Percentiles rank a stretch among this genome's conserved stretches.
phyloP scores from a whole-genome alignment of 129 eudicot species.

The Helianthus annuus region DNA sequence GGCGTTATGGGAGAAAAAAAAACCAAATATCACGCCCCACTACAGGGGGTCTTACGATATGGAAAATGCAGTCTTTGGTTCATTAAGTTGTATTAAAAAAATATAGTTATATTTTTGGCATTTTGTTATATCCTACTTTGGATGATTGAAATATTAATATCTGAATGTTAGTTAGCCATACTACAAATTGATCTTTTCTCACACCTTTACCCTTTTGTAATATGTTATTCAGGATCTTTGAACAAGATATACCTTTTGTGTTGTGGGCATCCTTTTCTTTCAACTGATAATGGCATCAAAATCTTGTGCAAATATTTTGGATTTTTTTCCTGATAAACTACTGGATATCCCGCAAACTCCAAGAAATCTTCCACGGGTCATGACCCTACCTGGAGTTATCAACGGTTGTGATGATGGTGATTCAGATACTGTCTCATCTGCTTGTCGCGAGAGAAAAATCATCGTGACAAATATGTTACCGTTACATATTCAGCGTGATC shows the following conservation, averaged over 20 bases:
- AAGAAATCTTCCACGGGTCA: slow-evolving; percentile 74
- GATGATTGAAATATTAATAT: not conserved
- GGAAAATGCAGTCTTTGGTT: not conserved
- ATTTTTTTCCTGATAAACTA: slow-evolving; percentile 57
- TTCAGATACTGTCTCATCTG: slow-evolving; percentile 51
- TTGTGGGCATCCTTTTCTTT: slow-evolving; percentile 8
- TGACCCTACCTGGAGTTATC: slow-evolving; percentile 76
- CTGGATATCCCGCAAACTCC: slow-evolving; percentile 79
- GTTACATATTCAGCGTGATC: slow-evolving; percentile 54
- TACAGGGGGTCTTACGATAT: too few species aligned
- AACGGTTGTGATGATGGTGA: slow-evolving; percentile 59
- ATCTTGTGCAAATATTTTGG: slow-evolving; percentile 59
- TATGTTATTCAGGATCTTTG: slow-evolving; percentile 30
- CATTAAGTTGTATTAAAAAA: not conserved
- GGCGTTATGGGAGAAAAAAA: too few species aligned
- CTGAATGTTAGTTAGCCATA: slow-evolving; percentile 2
- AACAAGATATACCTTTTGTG: slow-evolving; percentile 17
- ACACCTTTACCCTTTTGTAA: slow-evolving; percentile 9
- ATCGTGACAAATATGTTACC: slow-evolving; percentile 87
- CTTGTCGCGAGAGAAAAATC: slow-evolving; percentile 55
- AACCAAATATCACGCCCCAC: too few species aligned
- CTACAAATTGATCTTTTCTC: not conserved
- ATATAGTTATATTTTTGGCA: not conserved
- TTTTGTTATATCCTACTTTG: not conserved
- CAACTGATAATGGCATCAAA: slow-evolving; percentile 56